Base-by-base conservation (phyloP, 225 moss, liverwort and hornwort genomes). In the Anthoceros angustus region DNA sequence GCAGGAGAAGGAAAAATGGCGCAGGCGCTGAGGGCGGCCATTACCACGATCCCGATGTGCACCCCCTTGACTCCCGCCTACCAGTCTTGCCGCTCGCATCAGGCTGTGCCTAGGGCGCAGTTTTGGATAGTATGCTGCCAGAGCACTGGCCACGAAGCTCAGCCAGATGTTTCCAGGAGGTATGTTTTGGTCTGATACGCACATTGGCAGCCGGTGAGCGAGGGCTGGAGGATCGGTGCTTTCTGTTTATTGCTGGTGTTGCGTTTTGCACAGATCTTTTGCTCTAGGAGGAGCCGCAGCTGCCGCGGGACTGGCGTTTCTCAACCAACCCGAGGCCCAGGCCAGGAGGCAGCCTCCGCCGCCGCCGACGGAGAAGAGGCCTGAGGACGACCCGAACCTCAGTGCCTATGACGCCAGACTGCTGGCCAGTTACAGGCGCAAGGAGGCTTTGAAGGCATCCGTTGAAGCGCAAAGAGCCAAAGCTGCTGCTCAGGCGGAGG, bases 351-450 rank as follows among this genome's bases (percentile, higher is more conserved):
- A 76, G 69, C 74, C 87, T 66, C 72, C 90, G 25, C 77, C 82
- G 8, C 65, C 76, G 9, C 66, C 69, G 15, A 78, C 80, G 72
- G 73, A 75, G 75, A 82, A 78, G 68, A 67, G 10, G 50, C 64
- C 68, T 42, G 69, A 39, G 25, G 93, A 93, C 24, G 84, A 86
- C 5, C 86, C 80, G 72, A 72, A 79, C 20, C 66, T 90, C 3
- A 87, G 90, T 75, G 86, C 86, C 64, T 86, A 87, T 62, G 93
- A 94, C 62, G 86, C 86, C 41, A 84, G 81, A 64, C 46, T 87
- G 74, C 86, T 94, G 43, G 93, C 93, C 42, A 87, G 69, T 66
- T 78, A 80, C 41, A 78, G 70, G 68, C 84, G 93, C 67, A 87
- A 77, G 72, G 93, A 94, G 67, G 93, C 84, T 48, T 74, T 94